Conservation (phyloP, 1,139 yeast species). For the Saccharomycopsis crataegensis region DNA sequence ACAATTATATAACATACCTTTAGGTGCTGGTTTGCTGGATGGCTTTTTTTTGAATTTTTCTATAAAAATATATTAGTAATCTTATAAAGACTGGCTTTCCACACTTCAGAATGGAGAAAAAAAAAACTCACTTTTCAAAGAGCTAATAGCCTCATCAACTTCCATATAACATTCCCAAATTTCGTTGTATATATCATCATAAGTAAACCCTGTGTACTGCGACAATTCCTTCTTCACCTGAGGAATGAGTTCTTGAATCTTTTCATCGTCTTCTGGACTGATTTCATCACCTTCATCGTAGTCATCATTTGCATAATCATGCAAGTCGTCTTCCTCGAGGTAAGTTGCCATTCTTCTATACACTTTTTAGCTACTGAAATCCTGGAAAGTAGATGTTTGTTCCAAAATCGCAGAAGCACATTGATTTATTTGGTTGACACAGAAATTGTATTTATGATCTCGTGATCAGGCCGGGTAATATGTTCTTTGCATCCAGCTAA, state of each 20-base stretch:
- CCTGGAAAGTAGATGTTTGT: too few relatives aligned
- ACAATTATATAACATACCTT: slow-evolving; percentile 12
- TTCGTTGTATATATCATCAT: slow-evolving; percentile 48
- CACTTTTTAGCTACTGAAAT: too few relatives aligned
- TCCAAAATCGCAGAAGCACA: too few relatives aligned
- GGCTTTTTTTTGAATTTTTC: slow-evolving; percentile 17
- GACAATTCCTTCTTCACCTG: slow-evolving; percentile 31
- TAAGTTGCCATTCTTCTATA: slow-evolving; percentile 21
- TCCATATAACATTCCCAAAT: slow-evolving; percentile 57
- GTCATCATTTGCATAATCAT: slow-evolving; percentile 28
- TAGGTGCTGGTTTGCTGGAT: slow-evolving; percentile 12
- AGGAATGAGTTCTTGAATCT: slow-evolving; percentile 38
- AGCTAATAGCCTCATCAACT: slow-evolving; percentile 44
- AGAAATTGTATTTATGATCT: too few relatives aligned
- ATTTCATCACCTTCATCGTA: slow-evolving; percentile 33
- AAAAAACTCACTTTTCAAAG: slow-evolving; percentile 39
- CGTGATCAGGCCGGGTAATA: too few relatives aligned
- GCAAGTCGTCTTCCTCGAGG: slow-evolving; percentile 29
- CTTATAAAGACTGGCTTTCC: background rate
- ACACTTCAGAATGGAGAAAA: background rate
- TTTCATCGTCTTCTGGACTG: slow-evolving; percentile 44
- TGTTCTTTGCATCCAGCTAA: too few relatives aligned
- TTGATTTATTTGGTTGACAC: too few relatives aligned
- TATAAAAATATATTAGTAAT: slow-evolving; percentile 1
- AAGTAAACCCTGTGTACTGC: slow-evolving; percentile 40